Conservation (phyloP, 345 rosid genomes). For the Jatropha curcas region DNA sequence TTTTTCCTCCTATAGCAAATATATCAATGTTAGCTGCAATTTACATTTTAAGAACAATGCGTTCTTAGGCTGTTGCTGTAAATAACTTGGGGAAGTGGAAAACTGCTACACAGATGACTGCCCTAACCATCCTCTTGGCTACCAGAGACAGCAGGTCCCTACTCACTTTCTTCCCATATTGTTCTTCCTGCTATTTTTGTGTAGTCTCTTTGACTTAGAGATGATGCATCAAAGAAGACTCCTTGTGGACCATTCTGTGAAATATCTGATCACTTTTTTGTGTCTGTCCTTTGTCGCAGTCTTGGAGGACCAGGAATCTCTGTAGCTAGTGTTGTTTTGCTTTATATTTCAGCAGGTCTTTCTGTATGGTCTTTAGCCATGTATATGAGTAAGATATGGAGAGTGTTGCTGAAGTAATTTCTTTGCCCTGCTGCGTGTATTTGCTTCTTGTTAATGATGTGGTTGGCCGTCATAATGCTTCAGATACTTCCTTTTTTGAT, state of each 20-base stretch:
- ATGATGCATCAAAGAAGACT: not conserved
- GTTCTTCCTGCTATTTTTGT: not conserved
- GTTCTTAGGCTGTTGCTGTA: slow-evolving; percentile 88
- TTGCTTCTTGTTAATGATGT: not conserved
- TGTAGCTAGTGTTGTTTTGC: slow-evolving; percentile 73
- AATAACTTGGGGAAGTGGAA: slow-evolving; percentile 98
- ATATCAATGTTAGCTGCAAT: not conserved
- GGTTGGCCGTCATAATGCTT: not conserved
- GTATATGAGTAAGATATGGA: slow-evolving; percentile 81
- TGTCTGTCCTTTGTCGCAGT: slow-evolving; percentile 40
- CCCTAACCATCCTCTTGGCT: slow-evolving; percentile 83
- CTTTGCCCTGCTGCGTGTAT: slow-evolving; percentile 11
- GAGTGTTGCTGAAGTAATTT: slow-evolving; percentile 66
- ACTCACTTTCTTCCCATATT: not conserved
- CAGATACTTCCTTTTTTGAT: slow-evolving; percentile 1
- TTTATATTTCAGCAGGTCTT: slow-evolving; percentile 89
- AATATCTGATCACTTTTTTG: slow-evolving; percentile 6
- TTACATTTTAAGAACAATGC: not conserved
- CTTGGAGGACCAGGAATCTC: slow-evolving; percentile 49
- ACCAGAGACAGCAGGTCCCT: slow-evolving; percentile 76
- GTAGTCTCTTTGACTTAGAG: not conserved
- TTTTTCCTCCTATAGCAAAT: not conserved
- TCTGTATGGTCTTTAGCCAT: slow-evolving; percentile 87
- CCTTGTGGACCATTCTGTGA: not conserved
- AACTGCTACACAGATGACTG: slow-evolving; percentile 97